Conservation (phyloP, 805 yeast genomes). For the Barnettozyma vustinii region DNA sequence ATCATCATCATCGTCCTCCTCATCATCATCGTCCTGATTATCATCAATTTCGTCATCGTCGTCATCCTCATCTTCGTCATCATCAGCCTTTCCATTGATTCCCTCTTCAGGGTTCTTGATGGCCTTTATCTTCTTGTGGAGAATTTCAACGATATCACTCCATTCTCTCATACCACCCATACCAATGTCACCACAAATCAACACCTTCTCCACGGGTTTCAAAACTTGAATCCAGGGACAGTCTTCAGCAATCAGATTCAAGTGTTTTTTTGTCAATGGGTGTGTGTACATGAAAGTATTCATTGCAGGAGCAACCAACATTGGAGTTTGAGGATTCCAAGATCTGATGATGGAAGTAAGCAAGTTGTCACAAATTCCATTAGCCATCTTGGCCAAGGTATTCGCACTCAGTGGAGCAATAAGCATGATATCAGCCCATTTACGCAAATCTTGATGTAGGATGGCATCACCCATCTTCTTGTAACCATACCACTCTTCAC, state of each 20-base stretch:
- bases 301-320: constrained; percentile 80
- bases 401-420: constrained; percentile 80
- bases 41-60: constrained; percentile 1
- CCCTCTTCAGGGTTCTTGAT: constrained; percentile 14
- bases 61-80: constrained; percentile 2
- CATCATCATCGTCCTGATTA: constrained; percentile 4
- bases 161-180: constrained; percentile 93
- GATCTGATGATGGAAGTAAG: constrained; percentile 69
- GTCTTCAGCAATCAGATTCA: constrained; percentile 56
- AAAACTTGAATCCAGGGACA: constrained; percentile 70
- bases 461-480: constrained; percentile 65
- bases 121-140: constrained; percentile 28
- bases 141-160: constrained; percentile 70
- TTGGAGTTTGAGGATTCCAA: constrained; percentile 73
- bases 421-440: constrained; percentile 79
- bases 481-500: constrained; percentile 63
- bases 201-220: constrained; percentile 77
- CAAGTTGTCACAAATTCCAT: constrained; percentile 75
- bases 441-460: constrained; percentile 69
- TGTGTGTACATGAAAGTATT: constrained; percentile 80
- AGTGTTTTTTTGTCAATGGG: constrained; percentile 70
- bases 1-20: constrained; percentile 8
- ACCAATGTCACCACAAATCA: constrained; percentile 79
- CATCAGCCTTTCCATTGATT: constrained; percentile 35
- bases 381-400: constrained; percentile 66